Conservation (phyloP, 768 basidiomycete genomes). For the Aureoboletus auriporus region DNA sequence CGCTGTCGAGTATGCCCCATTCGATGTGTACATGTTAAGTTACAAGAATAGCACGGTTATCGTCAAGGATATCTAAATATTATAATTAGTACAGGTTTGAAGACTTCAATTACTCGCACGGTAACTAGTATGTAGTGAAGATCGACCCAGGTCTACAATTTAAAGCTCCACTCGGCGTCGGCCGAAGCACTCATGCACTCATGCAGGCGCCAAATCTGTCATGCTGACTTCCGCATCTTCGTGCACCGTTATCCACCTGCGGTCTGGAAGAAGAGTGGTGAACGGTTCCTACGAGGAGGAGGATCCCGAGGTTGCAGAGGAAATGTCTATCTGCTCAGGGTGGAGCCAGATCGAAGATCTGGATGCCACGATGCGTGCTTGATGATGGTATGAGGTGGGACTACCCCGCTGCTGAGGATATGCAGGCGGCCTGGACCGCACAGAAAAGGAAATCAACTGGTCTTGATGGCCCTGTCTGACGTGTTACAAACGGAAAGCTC, state of each 20-base stretch:
- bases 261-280: slow-evolving; percentile 67
- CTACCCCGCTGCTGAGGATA: slow-evolving; percentile 55
- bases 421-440: slow-evolving; percentile 32
- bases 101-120: too few relatives aligned
- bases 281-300: slow-evolving; percentile 68
- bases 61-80: too few relatives aligned
- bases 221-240: slow-evolving; percentile 63
- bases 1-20: too few relatives aligned
- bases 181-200: too few relatives aligned
- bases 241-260: slow-evolving; percentile 78
- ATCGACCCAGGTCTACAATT: too few relatives aligned
- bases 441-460: slow-evolving; percentile 20
- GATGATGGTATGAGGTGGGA: slow-evolving; percentile 93
- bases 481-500: slow-evolving; percentile 20
- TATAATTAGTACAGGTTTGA: too few relatives aligned
- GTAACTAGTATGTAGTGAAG: too few relatives aligned
- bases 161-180: too few relatives aligned
- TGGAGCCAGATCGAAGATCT: slow-evolving; percentile 34
- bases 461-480: slow-evolving; percentile 29
- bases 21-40: too few relatives aligned
- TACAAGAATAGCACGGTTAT: too few relatives aligned
- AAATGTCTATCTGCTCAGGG: slow-evolving; percentile 42
- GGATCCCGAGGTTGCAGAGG: slow-evolving; percentile 57
- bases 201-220: slow-evolving; percentile 45
- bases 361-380: slow-evolving; percentile 23